phyloP scores from a whole-genome alignment of 148 eudicot species.

The Vaccinium corymbosum region DNA sequence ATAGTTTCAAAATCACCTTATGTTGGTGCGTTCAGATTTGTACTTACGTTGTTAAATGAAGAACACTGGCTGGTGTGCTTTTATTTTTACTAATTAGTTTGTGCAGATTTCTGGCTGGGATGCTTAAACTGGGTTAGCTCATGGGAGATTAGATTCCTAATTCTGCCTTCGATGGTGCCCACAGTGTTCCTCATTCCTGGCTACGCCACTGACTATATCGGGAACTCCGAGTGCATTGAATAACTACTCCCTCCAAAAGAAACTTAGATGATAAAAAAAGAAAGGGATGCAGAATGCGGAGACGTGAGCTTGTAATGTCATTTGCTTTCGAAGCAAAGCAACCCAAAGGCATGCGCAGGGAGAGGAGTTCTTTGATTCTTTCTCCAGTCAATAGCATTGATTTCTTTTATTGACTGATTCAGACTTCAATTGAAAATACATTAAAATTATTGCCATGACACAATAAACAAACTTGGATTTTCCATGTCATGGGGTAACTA shows the following conservation, averaged over 20 bases:
- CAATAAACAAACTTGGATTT: background rate
- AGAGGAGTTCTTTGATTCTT: background rate
- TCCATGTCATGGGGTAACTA: background rate
- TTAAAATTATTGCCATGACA: background rate
- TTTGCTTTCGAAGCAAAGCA: background rate
- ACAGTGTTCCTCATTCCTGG: no score
- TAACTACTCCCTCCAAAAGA: background rate
- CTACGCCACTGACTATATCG: no score
- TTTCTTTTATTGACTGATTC: background rate
- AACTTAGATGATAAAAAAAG: background rate
- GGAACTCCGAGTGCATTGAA: no score
- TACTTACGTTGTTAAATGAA: no score
- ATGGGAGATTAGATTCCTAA: no score
- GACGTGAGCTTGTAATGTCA: background rate
- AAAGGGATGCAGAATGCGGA: background rate
- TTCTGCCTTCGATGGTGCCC: no score
- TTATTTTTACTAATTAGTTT: no score
- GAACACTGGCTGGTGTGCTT: no score
- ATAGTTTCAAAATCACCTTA: no score
- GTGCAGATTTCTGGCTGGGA: no score
- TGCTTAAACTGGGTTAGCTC: no score
- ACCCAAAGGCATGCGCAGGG: background rate
- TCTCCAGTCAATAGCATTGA: background rate
- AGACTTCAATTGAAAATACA: background rate
- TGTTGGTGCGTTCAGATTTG: no score